A percentile compares a stretch with the other conserved stretches of the same genome.
Evolutionary conservation across 2,329 filamentous ascomycete genomes (phyloP).

Genomic region (Hypoxylon sp.): DNA sequence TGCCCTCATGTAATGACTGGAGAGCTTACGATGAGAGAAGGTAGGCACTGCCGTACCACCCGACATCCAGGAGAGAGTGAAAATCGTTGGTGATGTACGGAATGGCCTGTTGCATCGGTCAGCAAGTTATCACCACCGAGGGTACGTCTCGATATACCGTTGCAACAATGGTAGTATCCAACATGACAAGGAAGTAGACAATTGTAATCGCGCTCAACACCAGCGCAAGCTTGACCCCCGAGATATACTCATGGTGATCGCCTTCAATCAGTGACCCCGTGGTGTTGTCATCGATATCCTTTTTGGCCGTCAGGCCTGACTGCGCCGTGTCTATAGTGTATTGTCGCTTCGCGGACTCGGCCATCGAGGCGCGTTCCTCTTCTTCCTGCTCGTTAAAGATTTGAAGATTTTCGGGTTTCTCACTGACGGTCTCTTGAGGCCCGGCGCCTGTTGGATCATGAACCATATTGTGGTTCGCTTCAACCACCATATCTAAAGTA

Average conservation of each 20-base stretch:
- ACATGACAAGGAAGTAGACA: constrained; percentile 29
- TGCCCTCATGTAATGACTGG: too few relatives aligned
- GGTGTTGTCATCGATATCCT: background rate
- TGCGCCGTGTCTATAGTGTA: background rate
- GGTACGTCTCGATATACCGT: constrained; percentile 9
- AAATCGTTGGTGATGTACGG: constrained; percentile 32
- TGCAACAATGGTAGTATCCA: constrained; percentile 29
- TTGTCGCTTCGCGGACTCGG: background rate
- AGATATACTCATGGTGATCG: constrained; percentile 18
- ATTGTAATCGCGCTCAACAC: constrained; percentile 22
- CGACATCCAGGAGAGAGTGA: constrained; percentile 27
- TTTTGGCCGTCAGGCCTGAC: background rate
- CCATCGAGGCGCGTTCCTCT: background rate
- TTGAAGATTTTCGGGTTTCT: background rate
- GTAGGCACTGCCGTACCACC: constrained; percentile 50
- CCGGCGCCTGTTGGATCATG: background rate
- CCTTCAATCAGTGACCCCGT: background rate
- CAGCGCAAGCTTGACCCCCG: constrained; percentile 10
- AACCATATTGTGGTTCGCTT: background rate
- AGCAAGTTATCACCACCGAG: background rate
- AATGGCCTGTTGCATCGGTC: constrained; percentile 19
- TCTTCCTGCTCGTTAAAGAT: background rate
- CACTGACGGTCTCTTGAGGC: background rate
- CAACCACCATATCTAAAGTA: background rate
- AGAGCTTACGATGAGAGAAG: constrained; percentile 21